Conservation (phyloP, 805 yeast genomes). For the Ogataea henricii region DNA sequence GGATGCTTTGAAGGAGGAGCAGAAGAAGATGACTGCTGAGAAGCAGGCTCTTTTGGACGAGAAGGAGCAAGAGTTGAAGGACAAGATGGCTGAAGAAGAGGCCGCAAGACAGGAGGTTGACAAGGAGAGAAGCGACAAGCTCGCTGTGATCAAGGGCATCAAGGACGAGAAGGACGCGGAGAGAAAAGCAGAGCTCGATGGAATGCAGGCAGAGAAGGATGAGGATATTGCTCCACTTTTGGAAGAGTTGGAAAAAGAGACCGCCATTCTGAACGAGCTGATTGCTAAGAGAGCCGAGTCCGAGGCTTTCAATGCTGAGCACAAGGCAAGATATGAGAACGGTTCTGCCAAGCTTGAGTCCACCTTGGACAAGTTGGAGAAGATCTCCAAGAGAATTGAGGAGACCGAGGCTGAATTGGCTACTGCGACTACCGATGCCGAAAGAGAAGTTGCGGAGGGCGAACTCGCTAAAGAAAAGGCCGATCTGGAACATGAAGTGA, state of each 20-base stretch:
- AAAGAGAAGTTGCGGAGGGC: constrained; percentile 30
- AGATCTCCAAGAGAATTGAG: constrained; percentile 43
- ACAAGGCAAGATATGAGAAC: constrained; percentile 46
- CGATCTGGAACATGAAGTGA: constrained; percentile 32
- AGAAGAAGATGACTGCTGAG: constrained; percentile 43
- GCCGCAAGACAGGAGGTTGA: constrained; percentile 43
- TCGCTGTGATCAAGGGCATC: constrained; percentile 43
- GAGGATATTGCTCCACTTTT: constrained; percentile 55
- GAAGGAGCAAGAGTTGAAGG: constrained; percentile 44
- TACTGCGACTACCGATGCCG: constrained; percentile 33
- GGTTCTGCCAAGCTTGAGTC: constrained; percentile 44
- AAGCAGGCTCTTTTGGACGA: constrained; percentile 43
- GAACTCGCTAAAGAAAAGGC: constrained; percentile 27
- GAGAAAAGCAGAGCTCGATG: constrained; percentile 48
- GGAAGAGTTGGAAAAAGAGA: constrained; percentile 53
- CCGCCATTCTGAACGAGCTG: constrained; percentile 49
- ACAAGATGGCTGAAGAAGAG: constrained; percentile 41
- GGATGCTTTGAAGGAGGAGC: constrained; percentile 47
- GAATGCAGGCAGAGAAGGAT: constrained; percentile 53
- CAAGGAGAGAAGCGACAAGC: constrained; percentile 44
- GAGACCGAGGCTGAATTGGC: constrained; percentile 42
- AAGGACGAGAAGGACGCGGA: constrained; percentile 46
- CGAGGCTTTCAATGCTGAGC: constrained; percentile 46
- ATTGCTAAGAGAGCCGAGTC: constrained; percentile 50
- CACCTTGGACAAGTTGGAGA: constrained; percentile 45